phyloP scores from a whole-genome alignment of 139 green algal species.

The Micractinium sp. region DNA sequence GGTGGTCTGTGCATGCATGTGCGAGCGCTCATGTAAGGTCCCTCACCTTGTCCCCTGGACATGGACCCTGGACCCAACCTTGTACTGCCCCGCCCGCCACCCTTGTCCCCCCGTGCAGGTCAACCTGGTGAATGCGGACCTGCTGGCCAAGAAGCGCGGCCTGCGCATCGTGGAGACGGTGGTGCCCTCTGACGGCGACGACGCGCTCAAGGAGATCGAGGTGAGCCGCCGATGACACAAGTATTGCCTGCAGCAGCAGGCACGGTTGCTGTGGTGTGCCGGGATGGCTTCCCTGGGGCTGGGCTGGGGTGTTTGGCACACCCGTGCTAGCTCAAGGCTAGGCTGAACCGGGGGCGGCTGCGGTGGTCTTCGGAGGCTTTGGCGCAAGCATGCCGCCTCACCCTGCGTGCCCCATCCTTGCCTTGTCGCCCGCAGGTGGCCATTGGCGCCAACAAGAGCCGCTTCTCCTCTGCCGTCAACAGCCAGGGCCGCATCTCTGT shows the following conservation, averaged over 20 bases:
- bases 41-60: no score
- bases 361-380: background rate
- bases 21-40: no score
- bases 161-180: constrained; percentile 80
- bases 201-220: constrained; percentile 15
- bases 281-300: background rate
- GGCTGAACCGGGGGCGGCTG: background rate
- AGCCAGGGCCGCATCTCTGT: constrained; percentile 69
- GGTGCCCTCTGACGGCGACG: constrained; percentile 26
- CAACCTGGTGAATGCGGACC: constrained; percentile 97
- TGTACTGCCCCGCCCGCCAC: no score
- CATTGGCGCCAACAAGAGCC: constrained; percentile 66
- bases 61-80: no score
- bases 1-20: no score
- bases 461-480: constrained; percentile 79
- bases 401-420: background rate
- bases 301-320: background rate
- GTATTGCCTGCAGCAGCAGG: no score
- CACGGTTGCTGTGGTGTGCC: background rate
- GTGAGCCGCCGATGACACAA: no score
- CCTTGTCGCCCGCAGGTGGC: constrained; percentile 46
- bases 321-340: background rate
- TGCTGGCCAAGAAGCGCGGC: constrained; percentile 89
- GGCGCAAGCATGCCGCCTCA: background rate
- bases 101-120: constrained; percentile 47